A percentile compares a stretch with the other conserved stretches of the same genome.
These are phyloP conservation scores for Diaporthe nobilis DNA, from an alignment of 2,329 filamentous ascomycete genomes.

Conservation along the genomic window DNA sequence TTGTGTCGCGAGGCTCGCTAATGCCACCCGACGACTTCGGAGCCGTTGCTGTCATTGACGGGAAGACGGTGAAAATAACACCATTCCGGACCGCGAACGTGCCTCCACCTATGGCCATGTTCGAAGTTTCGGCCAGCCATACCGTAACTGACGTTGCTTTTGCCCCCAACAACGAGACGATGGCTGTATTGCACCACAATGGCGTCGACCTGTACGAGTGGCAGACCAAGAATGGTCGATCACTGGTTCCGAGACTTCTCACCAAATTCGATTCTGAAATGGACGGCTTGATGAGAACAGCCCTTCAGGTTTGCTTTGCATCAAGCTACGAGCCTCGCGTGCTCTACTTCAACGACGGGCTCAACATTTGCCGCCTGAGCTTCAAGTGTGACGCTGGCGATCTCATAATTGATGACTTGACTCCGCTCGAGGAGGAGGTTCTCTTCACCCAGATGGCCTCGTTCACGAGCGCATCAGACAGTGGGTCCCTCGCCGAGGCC, in stretches of 20 bases:
- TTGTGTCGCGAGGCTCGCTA: constrained; percentile 77
- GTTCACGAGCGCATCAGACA: background rate
- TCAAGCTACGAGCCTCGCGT: constrained; percentile 49
- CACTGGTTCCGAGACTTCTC: constrained; percentile 59
- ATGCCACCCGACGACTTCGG: constrained; percentile 82
- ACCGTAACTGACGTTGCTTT: constrained; percentile 83
- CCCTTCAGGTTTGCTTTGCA: constrained; percentile 52
- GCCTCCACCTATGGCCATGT: constrained; percentile 92
- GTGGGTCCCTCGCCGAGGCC: constrained; percentile 46
- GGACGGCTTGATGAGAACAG: constrained; percentile 49
- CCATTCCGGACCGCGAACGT: constrained; percentile 87
- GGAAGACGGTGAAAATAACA: constrained; percentile 83
- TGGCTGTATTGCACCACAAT: constrained; percentile 80
- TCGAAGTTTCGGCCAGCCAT: constrained; percentile 75
- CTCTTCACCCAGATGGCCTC: constrained; percentile 36
- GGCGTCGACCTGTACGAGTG: constrained; percentile 80
- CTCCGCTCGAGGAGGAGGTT: constrained; percentile 40
- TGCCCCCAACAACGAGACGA: constrained; percentile 71
- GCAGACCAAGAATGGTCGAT: constrained; percentile 71
- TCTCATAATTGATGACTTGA: constrained; percentile 43
- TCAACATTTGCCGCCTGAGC: constrained; percentile 29
- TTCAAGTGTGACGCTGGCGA: constrained; percentile 41
- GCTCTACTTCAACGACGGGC: constrained; percentile 49
- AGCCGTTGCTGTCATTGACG: constrained; percentile 87
- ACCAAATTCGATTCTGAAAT: constrained; percentile 56